These are phyloP conservation scores for Zostera marina DNA, from an alignment of 116 monocot genomes.

Conservation along the genomic window DNA sequence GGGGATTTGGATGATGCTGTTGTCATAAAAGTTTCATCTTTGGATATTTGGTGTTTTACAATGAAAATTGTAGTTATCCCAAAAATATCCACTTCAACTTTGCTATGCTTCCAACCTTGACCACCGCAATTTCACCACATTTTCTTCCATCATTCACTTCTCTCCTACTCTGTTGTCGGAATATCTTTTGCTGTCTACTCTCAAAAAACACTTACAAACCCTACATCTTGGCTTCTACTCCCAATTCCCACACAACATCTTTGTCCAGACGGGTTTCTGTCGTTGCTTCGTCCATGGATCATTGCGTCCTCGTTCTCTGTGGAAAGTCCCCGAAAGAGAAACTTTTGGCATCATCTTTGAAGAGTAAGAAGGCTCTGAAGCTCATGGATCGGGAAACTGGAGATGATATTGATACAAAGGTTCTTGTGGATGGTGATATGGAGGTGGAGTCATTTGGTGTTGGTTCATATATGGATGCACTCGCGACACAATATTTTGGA, in stretches of 20 bases:
- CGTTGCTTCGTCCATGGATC: conserved; percentile 2
- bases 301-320: conserved; percentile 29
- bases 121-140: background rate
- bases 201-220: background rate
- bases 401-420: conserved; percentile 12
- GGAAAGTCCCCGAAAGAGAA: conserved; percentile 34
- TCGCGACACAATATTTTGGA: conserved; percentile 37
- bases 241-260: background rate
- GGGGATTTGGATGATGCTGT: conserved; percentile 80
- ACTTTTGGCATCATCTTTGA: conserved; percentile 20
- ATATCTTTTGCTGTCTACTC: background rate
- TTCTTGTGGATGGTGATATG: conserved; percentile 14
- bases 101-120: too few relatives aligned
- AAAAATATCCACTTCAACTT: too few relatives aligned
- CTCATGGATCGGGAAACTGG: conserved; percentile 12
- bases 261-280: background rate
- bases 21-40: conserved; percentile 99
- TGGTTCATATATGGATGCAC: conserved; percentile 35
- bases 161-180: background rate
- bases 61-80: too few relatives aligned
- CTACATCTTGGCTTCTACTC: background rate
- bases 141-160: background rate
- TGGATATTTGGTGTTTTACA: too few relatives aligned
- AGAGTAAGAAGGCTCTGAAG: conserved; percentile 21
- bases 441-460: conserved; percentile 10